A percentile compares a stretch with the other conserved stretches of the same genome.
phyloP scores from a whole-genome alignment of 2,329 filamentous ascomycete species.

The Ceratocystis colombiana region DNA sequence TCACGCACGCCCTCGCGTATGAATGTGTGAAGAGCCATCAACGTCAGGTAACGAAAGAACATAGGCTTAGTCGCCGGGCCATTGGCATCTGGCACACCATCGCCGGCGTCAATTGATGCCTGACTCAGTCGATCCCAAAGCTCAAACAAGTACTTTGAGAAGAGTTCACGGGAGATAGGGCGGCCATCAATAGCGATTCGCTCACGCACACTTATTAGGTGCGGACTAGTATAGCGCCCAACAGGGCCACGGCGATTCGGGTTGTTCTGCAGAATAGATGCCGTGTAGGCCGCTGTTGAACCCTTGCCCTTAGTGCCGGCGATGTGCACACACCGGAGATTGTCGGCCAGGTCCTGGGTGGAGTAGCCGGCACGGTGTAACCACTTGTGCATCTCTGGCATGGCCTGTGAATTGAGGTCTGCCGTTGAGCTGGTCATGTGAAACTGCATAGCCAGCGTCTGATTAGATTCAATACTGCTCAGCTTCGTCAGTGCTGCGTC shows the following conservation, averaged over 20 bases:
- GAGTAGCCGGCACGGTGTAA: slow-evolving; percentile 64
- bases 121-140: slow-evolving; percentile 58
- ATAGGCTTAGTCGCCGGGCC: slow-evolving; percentile 60
- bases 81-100: slow-evolving; percentile 39
- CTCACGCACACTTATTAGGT: slow-evolving; percentile 73
- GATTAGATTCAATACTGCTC: slow-evolving; percentile 70
- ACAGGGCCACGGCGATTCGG: slow-evolving; percentile 36
- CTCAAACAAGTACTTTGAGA: slow-evolving; percentile 72
- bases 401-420: slow-evolving; percentile 57
- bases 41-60: slow-evolving; percentile 84
- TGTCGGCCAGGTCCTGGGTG: slow-evolving; percentile 35
- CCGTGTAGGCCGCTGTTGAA: slow-evolving; percentile 74
- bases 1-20: slow-evolving; percentile 62
- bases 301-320: slow-evolving; percentile 94
- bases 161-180: slow-evolving; percentile 57
- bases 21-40: slow-evolving; percentile 81
- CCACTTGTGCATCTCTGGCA: slow-evolving; percentile 76
- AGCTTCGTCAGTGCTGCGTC: slow-evolving; percentile 63
- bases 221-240: slow-evolving; percentile 77
- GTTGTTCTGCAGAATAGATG: slow-evolving; percentile 55
- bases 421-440: slow-evolving; percentile 29
- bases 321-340: slow-evolving; percentile 59
- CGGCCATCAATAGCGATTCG: slow-evolving; percentile 69
- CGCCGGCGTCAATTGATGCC: slow-evolving; percentile 33
- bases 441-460: slow-evolving; percentile 49